Conservation (phyloP, 2,329 filamentous ascomycete species). For the Aspergillus clavatus region DNA sequence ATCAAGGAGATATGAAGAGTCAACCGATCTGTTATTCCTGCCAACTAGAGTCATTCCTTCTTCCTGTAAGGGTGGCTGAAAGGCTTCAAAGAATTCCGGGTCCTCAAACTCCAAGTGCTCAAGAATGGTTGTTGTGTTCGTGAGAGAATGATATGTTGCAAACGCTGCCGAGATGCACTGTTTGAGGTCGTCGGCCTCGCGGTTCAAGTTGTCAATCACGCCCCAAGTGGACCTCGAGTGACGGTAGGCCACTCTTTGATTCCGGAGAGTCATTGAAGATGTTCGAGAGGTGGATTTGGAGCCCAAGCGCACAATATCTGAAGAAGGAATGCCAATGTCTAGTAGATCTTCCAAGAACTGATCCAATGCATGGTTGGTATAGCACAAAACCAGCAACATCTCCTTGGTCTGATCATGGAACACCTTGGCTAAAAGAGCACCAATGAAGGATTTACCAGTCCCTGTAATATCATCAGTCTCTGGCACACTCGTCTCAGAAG, state of each 20-base stretch:
- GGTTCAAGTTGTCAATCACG: conserved; percentile 43
- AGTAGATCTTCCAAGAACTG: conserved; percentile 63
- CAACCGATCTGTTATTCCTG: conserved; percentile 41
- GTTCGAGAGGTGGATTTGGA: conserved; percentile 53
- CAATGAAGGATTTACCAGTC: conserved; percentile 72
- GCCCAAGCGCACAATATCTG: conserved; percentile 58
- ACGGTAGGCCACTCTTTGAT: conserved; percentile 35
- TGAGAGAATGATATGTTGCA: conserved; percentile 13
- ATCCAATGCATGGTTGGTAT: conserved; percentile 64
- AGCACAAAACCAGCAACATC: conserved; percentile 60
- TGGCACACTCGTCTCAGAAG: not conserved
- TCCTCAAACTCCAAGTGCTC: conserved; percentile 52
- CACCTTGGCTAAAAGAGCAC: conserved; percentile 56
- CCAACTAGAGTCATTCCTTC: conserved; percentile 49
- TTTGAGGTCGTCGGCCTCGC: conserved; percentile 29
- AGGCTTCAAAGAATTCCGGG: conserved; percentile 52
- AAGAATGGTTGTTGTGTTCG: conserved; percentile 29
- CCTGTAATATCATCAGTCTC: conserved; percentile 41
- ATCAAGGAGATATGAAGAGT: conserved; percentile 48
- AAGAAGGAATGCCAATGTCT: conserved; percentile 50
- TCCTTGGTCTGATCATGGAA: conserved; percentile 48
- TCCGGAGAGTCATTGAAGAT: conserved; percentile 43
- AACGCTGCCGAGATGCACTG: conserved; percentile 16
- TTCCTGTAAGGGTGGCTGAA: conserved; percentile 46
- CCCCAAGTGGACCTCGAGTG: conserved; percentile 33